Base-by-base conservation (phyloP, 73 alveolate genomes). In the Durusdinium trenchii region DNA sequence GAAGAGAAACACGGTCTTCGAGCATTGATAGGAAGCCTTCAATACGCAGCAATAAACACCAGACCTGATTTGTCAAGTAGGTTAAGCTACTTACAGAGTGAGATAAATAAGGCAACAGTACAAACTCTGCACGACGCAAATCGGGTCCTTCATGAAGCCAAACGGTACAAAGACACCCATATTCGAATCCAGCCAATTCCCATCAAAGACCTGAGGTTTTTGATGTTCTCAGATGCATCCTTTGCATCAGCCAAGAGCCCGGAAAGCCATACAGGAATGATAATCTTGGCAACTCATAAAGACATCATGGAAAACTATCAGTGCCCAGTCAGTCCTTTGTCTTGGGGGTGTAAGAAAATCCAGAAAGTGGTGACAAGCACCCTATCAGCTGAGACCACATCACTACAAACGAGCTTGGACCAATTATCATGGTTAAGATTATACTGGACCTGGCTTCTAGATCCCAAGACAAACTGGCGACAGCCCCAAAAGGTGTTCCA, bases 281-380 rank as follows among this genome's bases (percentile, higher is more conserved):
- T 75, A 6, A 75, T 75, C 4, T 5, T 75, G 57, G 86, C 47
- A 9, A 75, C 86, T 30, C 86, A 75, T 38, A 38, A 38, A 30
- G 50, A 30, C 20, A 75, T 75, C 35, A 30, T 4, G 16, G 9
- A 38, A 9, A 75, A 75, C 86, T 4, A 6, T 50, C 20, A 6
- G 35, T 75, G 86, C 36, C 86, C 86, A 26, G 38, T 75, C 30
- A 75, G 54, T 75, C 86, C 86, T 10, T 4, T 75, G 30, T 75
- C 57, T 10, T 75, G 86, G 50, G 86, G 50, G 4, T n/a, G n/a
- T n/a, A n/a, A n/a, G n/a, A n/a, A n/a, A n/a, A n/a, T n/a, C n/a
- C n/a, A n/a, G n/a, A n/a, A n/a, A n/a, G n/a, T n/a, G n/a, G 86
- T 75, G 32, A 38, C 38, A n/a, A 75, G 86, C 86, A 75, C 86